Evolutionary conservation across 306 rosid genomes (phyloP).

Genomic region (Rosa persica): DNA sequence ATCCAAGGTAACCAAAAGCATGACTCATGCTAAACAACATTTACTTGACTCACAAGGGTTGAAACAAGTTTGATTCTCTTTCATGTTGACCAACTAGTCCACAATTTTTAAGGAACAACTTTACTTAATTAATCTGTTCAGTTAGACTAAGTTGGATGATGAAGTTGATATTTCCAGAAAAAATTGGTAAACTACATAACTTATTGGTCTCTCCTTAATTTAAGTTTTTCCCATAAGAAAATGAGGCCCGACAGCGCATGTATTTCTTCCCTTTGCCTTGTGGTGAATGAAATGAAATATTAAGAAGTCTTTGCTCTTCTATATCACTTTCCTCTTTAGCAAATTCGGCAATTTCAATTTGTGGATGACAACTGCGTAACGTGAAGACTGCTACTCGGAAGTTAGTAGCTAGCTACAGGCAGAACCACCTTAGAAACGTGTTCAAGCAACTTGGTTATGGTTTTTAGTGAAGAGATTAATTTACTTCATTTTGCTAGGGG

Average conservation of each 20-base stretch:
- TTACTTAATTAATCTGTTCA: neutral
- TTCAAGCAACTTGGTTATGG: neutral
- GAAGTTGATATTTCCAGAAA: neutral
- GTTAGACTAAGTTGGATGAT: too few relatives aligned
- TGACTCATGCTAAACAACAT: neutral
- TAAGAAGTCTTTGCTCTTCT: neutral
- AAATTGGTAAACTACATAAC: neutral
- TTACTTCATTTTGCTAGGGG: neutral
- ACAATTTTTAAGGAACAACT: neutral
- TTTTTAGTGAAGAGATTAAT: neutral
- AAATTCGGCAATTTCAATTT: neutral
- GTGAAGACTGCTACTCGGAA: neutral
- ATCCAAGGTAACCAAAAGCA: conserved; percentile 4
- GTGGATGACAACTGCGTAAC: neutral
- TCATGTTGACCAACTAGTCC: conserved; percentile 1
- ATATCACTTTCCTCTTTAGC: neutral
- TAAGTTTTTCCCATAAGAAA: neutral
- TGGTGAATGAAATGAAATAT: neutral
- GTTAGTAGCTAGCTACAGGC: neutral
- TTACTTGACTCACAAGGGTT: conserved; percentile 14
- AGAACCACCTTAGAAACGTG: conserved; percentile 7
- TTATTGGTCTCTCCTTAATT: neutral
- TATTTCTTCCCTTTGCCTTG: neutral
- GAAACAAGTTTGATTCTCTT: neutral
- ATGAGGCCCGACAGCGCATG: neutral